Conservation (phyloP, 1,284 basidiomycete genomes). For the Athelia psychrophila region DNA sequence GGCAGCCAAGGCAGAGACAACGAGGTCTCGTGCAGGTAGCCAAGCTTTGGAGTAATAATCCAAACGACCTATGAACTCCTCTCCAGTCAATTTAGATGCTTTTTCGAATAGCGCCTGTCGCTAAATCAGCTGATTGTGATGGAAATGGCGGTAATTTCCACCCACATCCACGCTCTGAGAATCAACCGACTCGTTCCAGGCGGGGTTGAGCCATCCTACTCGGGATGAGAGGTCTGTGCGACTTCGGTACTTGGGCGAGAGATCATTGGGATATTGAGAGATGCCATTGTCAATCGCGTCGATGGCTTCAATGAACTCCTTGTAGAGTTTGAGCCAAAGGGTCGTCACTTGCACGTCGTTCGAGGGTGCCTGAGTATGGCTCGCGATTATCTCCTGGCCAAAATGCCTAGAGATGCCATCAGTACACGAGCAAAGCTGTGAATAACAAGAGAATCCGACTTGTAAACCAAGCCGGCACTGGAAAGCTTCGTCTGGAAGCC, state of each 20-base stretch:
- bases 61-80: slow-evolving; percentile 82
- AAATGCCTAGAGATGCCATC: slow-evolving; percentile 69
- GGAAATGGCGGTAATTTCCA: slow-evolving; percentile 10
- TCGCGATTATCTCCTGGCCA: slow-evolving; percentile 84
- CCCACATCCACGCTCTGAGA: slow-evolving; percentile 70
- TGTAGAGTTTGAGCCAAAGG: slow-evolving; percentile 91
- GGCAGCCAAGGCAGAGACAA: slow-evolving; percentile 62
- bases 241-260: slow-evolving; percentile 68
- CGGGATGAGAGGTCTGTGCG: slow-evolving; percentile 83
- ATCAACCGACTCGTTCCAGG: slow-evolving; percentile 82
- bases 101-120: slow-evolving; percentile 69
- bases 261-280: slow-evolving; percentile 64
- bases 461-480: slow-evolving; percentile 93
- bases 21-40: slow-evolving; percentile 89
- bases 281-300: slow-evolving; percentile 98
- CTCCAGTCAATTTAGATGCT: slow-evolving; percentile 83
- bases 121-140: neutral
- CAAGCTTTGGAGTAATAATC: slow-evolving; percentile 87
- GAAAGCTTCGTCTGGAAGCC: slow-evolving; percentile 88
- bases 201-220: slow-evolving; percentile 80
- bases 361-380: slow-evolving; percentile 47
- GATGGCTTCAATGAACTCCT: slow-evolving; percentile 91
- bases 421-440: slow-evolving; percentile 1
- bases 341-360: slow-evolving; percentile 66
- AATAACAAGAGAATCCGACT: slow-evolving; percentile 47